Percentiles rank a stretch among this genome's conserved stretches.
phyloP scores from a whole-genome alignment of 345 rosid genomes.

The Eucalyptus tenuipes region DNA sequence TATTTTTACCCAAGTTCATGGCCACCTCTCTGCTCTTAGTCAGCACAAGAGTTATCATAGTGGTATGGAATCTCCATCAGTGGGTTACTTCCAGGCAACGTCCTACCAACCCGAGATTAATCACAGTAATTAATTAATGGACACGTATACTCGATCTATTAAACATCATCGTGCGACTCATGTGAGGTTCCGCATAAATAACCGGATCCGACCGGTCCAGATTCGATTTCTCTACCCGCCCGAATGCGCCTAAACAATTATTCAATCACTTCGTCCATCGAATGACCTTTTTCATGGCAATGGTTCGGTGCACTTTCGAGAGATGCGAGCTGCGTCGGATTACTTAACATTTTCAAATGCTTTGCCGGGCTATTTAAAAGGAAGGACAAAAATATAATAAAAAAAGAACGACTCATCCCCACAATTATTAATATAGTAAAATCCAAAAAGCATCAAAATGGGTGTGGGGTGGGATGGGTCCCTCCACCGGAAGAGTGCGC shows the following conservation, averaged over 20 bases:
- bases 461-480: background rate
- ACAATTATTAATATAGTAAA: background rate
- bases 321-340: background rate
- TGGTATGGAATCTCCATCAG: background rate
- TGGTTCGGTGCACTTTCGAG: background rate
- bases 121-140: background rate
- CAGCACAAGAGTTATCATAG: background rate
- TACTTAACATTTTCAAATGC: background rate
- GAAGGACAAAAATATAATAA: no score
- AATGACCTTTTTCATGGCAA: background rate
- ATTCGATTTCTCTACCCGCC: background rate
- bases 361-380: background rate
- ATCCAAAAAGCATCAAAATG: background rate
- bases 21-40: no score
- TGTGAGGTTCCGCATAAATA: background rate
- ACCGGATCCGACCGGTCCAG: background rate
- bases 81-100: background rate
- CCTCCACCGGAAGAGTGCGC: background rate
- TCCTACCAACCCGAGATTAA: background rate
- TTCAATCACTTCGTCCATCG: background rate
- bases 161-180: accelerated
- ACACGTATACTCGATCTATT: no score
- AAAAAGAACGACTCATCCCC: background rate
- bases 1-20: no score
- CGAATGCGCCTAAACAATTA: background rate